These are phyloP conservation scores for Laetiporus sulphureus DNA, from an alignment of 1,284 basidiomycete species.

Conservation along the genomic window DNA sequence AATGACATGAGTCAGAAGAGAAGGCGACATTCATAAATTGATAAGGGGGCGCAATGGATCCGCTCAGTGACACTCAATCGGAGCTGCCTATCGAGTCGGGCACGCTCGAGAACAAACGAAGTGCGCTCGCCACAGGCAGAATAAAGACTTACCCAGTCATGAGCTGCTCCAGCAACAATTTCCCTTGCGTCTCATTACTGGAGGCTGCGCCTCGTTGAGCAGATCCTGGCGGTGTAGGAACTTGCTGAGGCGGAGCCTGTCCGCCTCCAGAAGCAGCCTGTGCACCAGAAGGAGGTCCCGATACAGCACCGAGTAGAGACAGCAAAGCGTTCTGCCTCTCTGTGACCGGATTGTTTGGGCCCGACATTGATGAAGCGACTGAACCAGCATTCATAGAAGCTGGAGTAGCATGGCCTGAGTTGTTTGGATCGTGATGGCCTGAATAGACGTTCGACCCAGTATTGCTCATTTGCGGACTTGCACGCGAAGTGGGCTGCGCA, in stretches of 20 bases:
- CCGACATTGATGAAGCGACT: conserved; percentile 33
- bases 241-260: conserved; percentile 42
- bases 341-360: conserved; percentile 36
- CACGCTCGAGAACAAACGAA: too few relatives aligned
- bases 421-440: conserved; percentile 29
- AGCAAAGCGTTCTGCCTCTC: conserved; percentile 70
- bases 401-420: conserved; percentile 50
- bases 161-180: conserved; percentile 69
- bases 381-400: conserved; percentile 46
- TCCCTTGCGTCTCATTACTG: conserved; percentile 56
- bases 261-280: conserved; percentile 16
- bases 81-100: too few relatives aligned
- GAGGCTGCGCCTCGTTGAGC: conserved; percentile 49
- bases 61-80: too few relatives aligned
- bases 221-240: conserved; percentile 62
- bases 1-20: not conserved
- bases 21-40: not conserved
- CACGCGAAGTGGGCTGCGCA: conserved; percentile 28
- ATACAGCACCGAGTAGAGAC: conserved; percentile 49
- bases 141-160: conserved; percentile 61
- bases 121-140: too few relatives aligned
- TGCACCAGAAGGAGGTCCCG: conserved; percentile 31
- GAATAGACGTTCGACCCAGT: conserved; percentile 28
- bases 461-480: conserved; percentile 26
- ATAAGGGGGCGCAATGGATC: not conserved